These are phyloP conservation scores for Neurospora sp. DNA, from an alignment of 495 filamentous ascomycete genomes.

Conservation along the genomic window DNA sequence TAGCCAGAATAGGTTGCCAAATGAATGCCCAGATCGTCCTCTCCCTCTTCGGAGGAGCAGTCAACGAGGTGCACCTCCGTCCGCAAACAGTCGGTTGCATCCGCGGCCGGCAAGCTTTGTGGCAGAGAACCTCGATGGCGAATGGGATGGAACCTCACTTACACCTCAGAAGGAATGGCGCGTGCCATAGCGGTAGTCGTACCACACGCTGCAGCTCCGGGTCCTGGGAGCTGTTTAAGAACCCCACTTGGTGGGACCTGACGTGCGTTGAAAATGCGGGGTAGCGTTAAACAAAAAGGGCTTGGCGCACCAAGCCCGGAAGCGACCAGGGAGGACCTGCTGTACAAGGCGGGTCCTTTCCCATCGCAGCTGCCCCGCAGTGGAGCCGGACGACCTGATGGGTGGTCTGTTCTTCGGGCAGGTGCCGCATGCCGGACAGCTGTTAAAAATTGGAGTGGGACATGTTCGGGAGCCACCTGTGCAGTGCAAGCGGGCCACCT, in stretches of 20 bases:
- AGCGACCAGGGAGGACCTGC: not conserved
- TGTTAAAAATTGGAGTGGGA: not conserved
- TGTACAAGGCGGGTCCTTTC: not conserved
- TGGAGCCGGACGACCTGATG: not conserved
- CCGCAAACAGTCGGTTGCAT: not conserved
- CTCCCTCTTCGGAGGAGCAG: not conserved
- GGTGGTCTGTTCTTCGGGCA: not conserved
- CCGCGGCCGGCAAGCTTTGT: not conserved
- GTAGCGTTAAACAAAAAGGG: not conserved
- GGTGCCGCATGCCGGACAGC: not conserved
- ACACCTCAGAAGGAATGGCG: not conserved
- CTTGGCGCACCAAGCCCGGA: not conserved
- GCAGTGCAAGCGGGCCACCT: not conserved
- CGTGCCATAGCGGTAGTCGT: not conserved
- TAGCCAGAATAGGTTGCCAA: not conserved
- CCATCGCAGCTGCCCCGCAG: not conserved
- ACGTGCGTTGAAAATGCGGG: slow-evolving; percentile 8
- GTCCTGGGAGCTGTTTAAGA: not conserved
- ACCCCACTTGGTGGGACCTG: not conserved
- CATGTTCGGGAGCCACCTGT: not conserved
- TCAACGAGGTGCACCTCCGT: not conserved
- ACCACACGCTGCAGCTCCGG: not conserved
- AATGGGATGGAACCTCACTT: not conserved
- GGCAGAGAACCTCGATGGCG: not conserved
- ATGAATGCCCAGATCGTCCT: not conserved